These are phyloP conservation scores for Mucor sp. DNA, from an alignment of 371 early-diverging fungal species.

Conservation along the genomic window DNA sequence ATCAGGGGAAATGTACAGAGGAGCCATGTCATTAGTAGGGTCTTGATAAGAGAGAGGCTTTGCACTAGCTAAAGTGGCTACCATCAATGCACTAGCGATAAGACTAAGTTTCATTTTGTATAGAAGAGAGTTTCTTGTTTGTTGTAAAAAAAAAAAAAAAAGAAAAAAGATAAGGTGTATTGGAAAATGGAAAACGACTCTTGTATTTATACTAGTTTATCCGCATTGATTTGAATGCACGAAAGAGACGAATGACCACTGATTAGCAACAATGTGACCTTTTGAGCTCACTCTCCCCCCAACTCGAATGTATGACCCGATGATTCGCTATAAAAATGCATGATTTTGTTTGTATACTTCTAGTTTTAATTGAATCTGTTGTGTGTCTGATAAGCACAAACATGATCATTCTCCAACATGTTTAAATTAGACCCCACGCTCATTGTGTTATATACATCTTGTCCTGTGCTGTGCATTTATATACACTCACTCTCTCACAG, in stretches of 20 bases:
- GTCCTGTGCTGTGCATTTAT: background rate
- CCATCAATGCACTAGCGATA: slow-evolving; percentile 26
- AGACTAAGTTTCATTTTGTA: slow-evolving; percentile 26
- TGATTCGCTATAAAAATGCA: background rate
- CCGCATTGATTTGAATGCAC: background rate
- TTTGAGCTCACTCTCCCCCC: background rate
- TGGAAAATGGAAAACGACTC: background rate
- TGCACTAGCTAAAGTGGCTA: slow-evolving; percentile 18
- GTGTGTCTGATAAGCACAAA: background rate
- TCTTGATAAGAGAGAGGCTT: slow-evolving; percentile 18
- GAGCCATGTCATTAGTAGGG: slow-evolving; percentile 46
- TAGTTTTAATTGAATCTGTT: background rate
- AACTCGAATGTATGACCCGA: background rate
- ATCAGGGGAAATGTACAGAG: slow-evolving; percentile 64
- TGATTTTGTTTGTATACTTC: background rate
- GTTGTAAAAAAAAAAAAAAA: slow-evolving; percentile 3
- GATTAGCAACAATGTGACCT: slow-evolving; percentile 3
- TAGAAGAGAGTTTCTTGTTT: background rate
- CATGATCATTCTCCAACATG: background rate
- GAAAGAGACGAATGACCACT: background rate
- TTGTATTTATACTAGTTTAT: background rate
- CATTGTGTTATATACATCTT: background rate
- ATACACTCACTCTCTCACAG: background rate
- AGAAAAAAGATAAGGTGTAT: slow-evolving; percentile 3
- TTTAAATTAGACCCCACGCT: background rate